Conservation (phyloP, 129 eudicot species). For the Artemisia argyi region DNA sequence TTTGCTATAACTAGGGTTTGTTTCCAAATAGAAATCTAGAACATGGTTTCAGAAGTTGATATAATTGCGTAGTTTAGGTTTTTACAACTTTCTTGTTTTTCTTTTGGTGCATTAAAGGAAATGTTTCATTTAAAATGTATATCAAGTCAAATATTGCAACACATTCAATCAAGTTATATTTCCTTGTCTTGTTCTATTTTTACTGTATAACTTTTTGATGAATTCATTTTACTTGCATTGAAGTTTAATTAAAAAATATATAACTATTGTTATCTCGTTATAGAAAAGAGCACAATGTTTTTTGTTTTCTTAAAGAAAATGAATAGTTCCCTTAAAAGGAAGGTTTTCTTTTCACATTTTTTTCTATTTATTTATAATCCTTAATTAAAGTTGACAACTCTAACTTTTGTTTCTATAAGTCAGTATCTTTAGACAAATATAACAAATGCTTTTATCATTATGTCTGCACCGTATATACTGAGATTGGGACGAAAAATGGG, state of each 20-base stretch:
- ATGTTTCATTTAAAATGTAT: too few species aligned
- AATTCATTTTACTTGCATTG: too few species aligned
- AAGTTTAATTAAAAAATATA: background rate
- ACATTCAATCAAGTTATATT: slow-evolving; percentile 1
- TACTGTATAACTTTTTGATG: background rate
- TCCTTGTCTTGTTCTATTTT: background rate
- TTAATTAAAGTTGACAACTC: background rate
- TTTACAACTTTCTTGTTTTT: background rate
- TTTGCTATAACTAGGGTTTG: too few species aligned
- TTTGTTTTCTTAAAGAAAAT: slow-evolving; percentile 1
- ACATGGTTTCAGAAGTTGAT: background rate
- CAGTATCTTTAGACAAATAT: background rate
- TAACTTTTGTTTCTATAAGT: slow-evolving; percentile 1
- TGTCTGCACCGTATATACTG: too few species aligned
- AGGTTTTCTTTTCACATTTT: background rate
- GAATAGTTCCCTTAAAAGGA: background rate
- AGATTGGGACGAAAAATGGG: too few species aligned
- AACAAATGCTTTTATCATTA: too few species aligned
- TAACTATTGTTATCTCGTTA: background rate
- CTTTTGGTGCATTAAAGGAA: too few species aligned
- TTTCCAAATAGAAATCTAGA: too few species aligned
- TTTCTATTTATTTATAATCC: background rate
- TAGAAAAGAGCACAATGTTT: background rate
- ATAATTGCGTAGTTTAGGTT: background rate
- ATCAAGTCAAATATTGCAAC: background rate